phyloP scores from a whole-genome alignment of 139 green algal genomes.

The Deuterostichococcus epilithicus region DNA sequence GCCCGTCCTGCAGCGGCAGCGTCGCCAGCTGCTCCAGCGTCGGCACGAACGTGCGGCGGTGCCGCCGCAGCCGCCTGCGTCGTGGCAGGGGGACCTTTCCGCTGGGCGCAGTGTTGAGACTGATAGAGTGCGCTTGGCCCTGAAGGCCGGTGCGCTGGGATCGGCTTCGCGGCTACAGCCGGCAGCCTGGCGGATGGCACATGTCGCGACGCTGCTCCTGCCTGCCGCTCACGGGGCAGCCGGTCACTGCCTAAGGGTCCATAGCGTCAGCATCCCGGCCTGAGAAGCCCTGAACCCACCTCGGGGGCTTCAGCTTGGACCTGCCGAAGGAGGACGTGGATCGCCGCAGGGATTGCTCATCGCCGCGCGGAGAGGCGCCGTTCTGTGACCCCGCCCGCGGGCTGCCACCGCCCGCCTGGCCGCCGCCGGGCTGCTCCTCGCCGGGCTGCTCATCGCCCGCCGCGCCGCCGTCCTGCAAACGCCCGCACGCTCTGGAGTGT shows the following conservation, averaged over 20 bases:
- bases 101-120: background rate
- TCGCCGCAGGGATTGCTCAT: too few relatives aligned
- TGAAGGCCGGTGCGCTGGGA: too few relatives aligned
- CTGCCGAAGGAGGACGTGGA: background rate
- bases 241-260: too few relatives aligned
- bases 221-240: too few relatives aligned
- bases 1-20: constrained; percentile 62
- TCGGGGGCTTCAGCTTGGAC: background rate
- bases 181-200: too few relatives aligned
- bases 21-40: constrained; percentile 57
- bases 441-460: too few relatives aligned
- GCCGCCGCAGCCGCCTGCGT: background rate
- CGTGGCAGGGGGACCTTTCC: background rate
- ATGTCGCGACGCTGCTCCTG: too few relatives aligned
- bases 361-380: too few relatives aligned
- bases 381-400: background rate
- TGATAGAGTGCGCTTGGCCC: too few relatives aligned
- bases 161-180: too few relatives aligned
- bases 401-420: too few relatives aligned
- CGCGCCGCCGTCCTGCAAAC: background rate
- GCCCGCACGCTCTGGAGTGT: background rate
- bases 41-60: constrained; percentile 29
- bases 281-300: background rate
- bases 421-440: too few relatives aligned
- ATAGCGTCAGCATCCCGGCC: background rate